Evolutionary conservation across 225 moss, liverwort and hornwort genomes (phyloP).

Genomic region (Climacium dendroides): DNA sequence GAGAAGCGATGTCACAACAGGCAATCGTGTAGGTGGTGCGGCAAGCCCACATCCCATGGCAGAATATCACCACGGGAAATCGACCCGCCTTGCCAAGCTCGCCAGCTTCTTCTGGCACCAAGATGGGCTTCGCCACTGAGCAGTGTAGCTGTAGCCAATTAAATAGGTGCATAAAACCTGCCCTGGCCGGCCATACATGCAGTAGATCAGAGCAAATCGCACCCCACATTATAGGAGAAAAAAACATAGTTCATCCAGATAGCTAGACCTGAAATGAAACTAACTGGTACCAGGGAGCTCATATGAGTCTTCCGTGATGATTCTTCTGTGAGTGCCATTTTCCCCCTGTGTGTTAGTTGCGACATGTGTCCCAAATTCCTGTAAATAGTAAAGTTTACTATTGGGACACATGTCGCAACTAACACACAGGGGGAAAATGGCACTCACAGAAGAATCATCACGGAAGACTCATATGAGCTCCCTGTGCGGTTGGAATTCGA

Average conservation of each 20-base stretch:
- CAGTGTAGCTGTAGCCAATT: conserved; percentile 22
- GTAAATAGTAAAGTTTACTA: too few relatives aligned
- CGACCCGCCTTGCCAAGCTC: neutral
- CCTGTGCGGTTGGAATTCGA: neutral
- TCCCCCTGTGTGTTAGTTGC: too few relatives aligned
- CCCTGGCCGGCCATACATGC: neutral
- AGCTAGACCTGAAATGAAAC: neutral
- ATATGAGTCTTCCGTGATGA: too few relatives aligned
- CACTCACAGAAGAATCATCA: too few relatives aligned
- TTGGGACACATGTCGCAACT: too few relatives aligned
- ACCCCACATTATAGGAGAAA: neutral
- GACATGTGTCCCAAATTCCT: too few relatives aligned
- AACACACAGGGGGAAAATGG: too few relatives aligned
- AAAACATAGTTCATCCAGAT: neutral
- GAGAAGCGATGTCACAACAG: conserved; percentile 21
- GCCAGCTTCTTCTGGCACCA: neutral
- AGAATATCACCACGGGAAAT: conserved; percentile 21
- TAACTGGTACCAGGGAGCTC: too few relatives aligned
- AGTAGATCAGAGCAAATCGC: neutral
- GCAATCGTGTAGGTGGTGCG: conserved; percentile 28
- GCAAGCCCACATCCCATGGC: conserved; percentile 40
- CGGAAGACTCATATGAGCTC: too few relatives aligned
- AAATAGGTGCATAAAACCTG: conserved; percentile 8
- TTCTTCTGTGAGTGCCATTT: too few relatives aligned
- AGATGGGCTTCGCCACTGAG: conserved; percentile 20